Evolutionary conservation across 306 rosid genomes (phyloP).

Genomic region (Betula pendula): DNA sequence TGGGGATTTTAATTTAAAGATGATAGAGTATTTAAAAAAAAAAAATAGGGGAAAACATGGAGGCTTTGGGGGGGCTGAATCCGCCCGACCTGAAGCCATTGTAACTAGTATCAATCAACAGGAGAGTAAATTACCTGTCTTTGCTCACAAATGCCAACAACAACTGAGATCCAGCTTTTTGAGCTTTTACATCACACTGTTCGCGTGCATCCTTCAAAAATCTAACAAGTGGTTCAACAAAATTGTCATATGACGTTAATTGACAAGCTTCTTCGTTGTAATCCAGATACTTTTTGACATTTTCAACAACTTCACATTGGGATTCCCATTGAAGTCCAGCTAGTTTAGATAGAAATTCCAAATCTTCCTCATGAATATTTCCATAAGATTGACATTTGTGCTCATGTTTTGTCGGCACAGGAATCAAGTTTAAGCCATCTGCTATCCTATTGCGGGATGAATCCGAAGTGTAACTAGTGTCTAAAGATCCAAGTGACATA

Average conservation of each 20-base stretch:
- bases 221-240: conserved; percentile 53
- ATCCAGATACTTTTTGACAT: conserved; percentile 49
- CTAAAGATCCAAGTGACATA: conserved; percentile 67
- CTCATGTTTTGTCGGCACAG: conserved; percentile 32
- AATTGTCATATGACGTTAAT: conserved; percentile 45
- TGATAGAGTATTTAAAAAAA: too few species aligned
- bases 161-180: conserved; percentile 63
- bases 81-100: not conserved
- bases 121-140: conserved; percentile 55
- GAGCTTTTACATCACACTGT: conserved; percentile 48
- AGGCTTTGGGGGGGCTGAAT: too few species aligned
- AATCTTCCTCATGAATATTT: conserved; percentile 37
- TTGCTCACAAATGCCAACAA: conserved; percentile 54
- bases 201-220: conserved; percentile 69
- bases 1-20: too few species aligned
- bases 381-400: conserved; percentile 31
- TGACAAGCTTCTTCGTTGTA: conserved; percentile 40
- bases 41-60: too few species aligned
- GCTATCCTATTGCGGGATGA: conserved; percentile 34
- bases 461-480: conserved; percentile 58
- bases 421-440: conserved; percentile 34
- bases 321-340: conserved; percentile 71
- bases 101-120: conserved; percentile 5
- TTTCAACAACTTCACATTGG: conserved; percentile 66
- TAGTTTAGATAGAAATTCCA: conserved; percentile 54